Evolutionary conservation across 2,329 filamentous ascomycete genomes (phyloP).

Genomic region (Colletotrichum spaethianum): DNA sequence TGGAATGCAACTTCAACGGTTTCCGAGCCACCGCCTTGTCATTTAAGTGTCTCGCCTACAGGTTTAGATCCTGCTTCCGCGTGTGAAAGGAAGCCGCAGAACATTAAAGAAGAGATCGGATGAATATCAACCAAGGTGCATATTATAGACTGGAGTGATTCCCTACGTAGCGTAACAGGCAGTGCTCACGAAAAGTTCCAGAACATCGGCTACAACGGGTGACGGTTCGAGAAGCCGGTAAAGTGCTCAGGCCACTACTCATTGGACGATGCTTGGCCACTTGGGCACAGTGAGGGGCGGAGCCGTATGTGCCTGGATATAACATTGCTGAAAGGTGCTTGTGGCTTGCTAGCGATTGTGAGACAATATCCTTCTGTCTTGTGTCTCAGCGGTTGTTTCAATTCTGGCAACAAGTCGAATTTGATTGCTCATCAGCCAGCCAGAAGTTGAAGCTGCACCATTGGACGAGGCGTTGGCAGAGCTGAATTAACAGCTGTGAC

Average conservation of each 20-base stretch:
- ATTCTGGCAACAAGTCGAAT: background rate
- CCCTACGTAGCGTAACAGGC: no score
- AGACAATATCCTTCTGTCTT: conserved; percentile 12
- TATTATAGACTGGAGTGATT: background rate
- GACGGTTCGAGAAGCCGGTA: background rate
- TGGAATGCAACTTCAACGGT: background rate
- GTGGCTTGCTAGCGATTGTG: conserved; percentile 15
- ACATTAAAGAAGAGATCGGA: background rate
- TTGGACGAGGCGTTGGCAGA: background rate
- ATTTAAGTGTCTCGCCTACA: background rate
- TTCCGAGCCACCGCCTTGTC: background rate
- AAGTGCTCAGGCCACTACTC: background rate
- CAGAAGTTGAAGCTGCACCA: conserved; percentile 9
- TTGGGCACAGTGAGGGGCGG: conserved; percentile 7
- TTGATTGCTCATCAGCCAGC: conserved; percentile 3
- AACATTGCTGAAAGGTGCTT: conserved; percentile 2
- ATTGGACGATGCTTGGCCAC: background rate
- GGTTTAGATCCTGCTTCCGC: background rate
- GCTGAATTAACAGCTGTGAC: conserved; percentile 13
- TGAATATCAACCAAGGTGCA: background rate
- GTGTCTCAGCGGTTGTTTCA: conserved; percentile 24
- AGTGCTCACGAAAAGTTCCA: background rate
- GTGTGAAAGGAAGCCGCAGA: background rate
- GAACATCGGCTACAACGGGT: background rate
- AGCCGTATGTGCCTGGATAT: background rate